Percentiles rank a stretch among this genome's conserved stretches.
These are phyloP conservation scores for Uncinocarpus reesii DNA, from an alignment of 2,329 filamentous ascomycete species.

Conservation along the genomic window DNA sequence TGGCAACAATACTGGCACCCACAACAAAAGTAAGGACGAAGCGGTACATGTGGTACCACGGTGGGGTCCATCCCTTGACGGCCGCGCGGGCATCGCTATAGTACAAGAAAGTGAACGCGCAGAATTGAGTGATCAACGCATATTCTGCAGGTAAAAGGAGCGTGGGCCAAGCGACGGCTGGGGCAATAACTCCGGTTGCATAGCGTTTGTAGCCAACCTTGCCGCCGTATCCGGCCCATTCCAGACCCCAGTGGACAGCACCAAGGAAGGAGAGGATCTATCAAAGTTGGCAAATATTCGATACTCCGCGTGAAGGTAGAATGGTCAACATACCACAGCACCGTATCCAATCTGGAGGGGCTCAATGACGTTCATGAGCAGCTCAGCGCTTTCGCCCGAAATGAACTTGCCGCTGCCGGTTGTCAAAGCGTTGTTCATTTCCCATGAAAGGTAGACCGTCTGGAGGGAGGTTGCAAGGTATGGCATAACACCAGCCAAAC, in stretches of 20 bases:
- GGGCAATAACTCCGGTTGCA: slow-evolving; percentile 67
- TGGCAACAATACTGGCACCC: slow-evolving; percentile 68
- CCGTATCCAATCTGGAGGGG: slow-evolving; percentile 86
- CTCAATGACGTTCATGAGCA: slow-evolving; percentile 65
- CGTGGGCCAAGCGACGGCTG: slow-evolving; percentile 80
- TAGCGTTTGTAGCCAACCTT: slow-evolving; percentile 68
- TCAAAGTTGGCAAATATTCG: background rate
- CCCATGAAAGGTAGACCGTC: slow-evolving; percentile 72
- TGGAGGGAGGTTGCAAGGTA: slow-evolving; percentile 76
- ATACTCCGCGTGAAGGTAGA: background rate
- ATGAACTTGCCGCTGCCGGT: slow-evolving; percentile 56
- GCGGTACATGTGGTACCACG: slow-evolving; percentile 81
- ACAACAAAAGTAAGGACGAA: slow-evolving; percentile 89
- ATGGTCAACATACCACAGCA: slow-evolving; percentile 54
- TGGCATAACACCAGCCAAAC: slow-evolving; percentile 68
- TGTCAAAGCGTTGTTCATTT: slow-evolving; percentile 59
- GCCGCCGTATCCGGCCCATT: slow-evolving; percentile 62
- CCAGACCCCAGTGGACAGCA: slow-evolving; percentile 86
- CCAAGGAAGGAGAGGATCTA: slow-evolving; percentile 88
- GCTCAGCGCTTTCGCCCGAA: slow-evolving; percentile 58
- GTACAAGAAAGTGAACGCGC: slow-evolving; percentile 75
- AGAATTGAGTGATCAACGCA: slow-evolving; percentile 75
- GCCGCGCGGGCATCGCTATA: slow-evolving; percentile 69
- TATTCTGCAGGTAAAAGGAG: slow-evolving; percentile 73
- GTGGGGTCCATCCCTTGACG: slow-evolving; percentile 64